Evolutionary conservation across 2,329 filamentous ascomycete genomes (phyloP), one percentile per base, ranked within the genome.

Genomic region (Calonectria pteridis): DNA sequence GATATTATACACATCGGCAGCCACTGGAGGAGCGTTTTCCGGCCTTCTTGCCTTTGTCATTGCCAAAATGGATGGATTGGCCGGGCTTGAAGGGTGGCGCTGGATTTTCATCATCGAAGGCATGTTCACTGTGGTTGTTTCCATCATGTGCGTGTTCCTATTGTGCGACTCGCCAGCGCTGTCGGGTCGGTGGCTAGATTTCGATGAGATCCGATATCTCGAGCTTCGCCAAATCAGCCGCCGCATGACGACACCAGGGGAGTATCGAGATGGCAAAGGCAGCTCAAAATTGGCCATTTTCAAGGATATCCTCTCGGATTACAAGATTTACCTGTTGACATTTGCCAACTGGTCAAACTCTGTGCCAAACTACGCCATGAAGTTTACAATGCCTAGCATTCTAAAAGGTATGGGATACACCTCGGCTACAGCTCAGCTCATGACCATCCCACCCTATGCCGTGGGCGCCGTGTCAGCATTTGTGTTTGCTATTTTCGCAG

Each of bases 31-130:
- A 6, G 87, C 86, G 6, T 88, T 89, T 74, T 86, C 85, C 0
- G 87, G 87, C 0, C 82, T 89, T 2, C 77, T 88, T 0, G 87
- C 87, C 0, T 85, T 83, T 75, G 84, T 80, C 0, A 88, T 89
- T 68, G 82, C 84, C 28, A 85, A 87, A 68, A 86, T 88, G 86
- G 83, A 88, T 43, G 88, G 88, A 0, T 74, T 84, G 1, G 83
- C 85, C 1, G 85, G 86, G 0, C 78, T 86, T 0, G 80, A 81
- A 6, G 86, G 87, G 20, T 89, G 87, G 87, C 84, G 86, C 68
- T 90, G 88, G 77, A 89, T 89, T 33, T 91, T 91, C 73, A 87
- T 91, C 58, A 81, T 90, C 4, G 89, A 91, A 76, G 89, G 89
- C 1, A 74, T 87, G 1, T 71, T 84, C 1, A 87, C 87, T 6